These are phyloP conservation scores for Penicillium sp. DNA, from an alignment of 2,329 filamentous ascomycete species.

Conservation along the genomic window DNA sequence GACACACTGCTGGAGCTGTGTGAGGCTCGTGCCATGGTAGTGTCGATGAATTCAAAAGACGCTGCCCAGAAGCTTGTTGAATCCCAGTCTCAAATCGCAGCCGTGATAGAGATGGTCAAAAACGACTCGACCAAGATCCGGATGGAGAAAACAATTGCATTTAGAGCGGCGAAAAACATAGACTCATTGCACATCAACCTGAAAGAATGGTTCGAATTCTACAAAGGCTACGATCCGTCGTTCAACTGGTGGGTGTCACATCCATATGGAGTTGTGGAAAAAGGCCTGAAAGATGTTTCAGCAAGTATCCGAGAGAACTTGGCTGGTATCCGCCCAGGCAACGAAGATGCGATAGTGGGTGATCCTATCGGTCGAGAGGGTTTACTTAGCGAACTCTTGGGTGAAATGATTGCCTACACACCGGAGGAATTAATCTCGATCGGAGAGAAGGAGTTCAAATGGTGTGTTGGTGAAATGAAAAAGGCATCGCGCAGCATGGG, in stretches of 20 bases:
- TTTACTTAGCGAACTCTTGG: conserved; percentile 52
- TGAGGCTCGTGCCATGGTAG: not conserved
- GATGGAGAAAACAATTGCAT: not conserved
- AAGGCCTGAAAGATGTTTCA: conserved; percentile 21
- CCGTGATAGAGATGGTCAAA: not conserved
- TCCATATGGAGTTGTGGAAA: not conserved
- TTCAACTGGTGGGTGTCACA: not conserved
- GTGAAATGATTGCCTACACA: conserved; percentile 59
- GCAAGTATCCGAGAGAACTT: conserved; percentile 43
- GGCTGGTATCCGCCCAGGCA: conserved; percentile 45
- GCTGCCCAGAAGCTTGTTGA: not conserved
- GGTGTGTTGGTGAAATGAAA: conserved; percentile 58
- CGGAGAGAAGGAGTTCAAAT: conserved; percentile 42
- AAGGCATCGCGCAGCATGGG: conserved; percentile 51
- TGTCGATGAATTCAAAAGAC: not conserved
- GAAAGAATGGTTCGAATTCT: not conserved
- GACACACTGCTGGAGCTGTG: not conserved
- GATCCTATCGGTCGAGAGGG: conserved; percentile 56
- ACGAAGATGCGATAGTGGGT: conserved; percentile 54
- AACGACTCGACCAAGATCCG: not conserved
- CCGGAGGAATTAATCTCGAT: conserved; percentile 17
- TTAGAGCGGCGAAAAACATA: not conserved
- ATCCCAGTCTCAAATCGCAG: not conserved
- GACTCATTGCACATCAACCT: not conserved
- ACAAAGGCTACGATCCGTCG: not conserved